These are phyloP conservation scores for Metarhizium humberi DNA, from an alignment of 2,329 filamentous ascomycete species.

Conservation along the genomic window DNA sequence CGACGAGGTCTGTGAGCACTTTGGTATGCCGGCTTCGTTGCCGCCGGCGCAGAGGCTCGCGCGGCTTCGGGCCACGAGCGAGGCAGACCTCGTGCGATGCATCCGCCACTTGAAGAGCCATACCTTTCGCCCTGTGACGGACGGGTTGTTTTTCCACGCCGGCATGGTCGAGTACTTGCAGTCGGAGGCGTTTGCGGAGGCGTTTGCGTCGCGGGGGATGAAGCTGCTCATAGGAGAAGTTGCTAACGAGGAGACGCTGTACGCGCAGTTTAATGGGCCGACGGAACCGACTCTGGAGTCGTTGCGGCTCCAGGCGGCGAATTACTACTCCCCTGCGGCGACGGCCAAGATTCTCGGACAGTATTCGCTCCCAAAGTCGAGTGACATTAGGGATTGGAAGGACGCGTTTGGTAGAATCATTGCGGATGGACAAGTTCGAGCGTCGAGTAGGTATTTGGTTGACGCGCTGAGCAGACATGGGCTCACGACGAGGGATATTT, in stretches of 20 bases:
- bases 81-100: constrained; percentile 20
- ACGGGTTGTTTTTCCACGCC: constrained; percentile 28
- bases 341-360: constrained; percentile 24
- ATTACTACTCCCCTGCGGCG: constrained; percentile 32
- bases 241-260: constrained; percentile 33
- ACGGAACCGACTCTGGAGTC: constrained; percentile 21
- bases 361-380: constrained; percentile 23
- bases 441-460: constrained; percentile 23
- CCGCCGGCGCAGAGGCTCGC: neutral
- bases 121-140: constrained; percentile 35
- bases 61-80: neutral
- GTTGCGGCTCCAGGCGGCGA: constrained; percentile 27
- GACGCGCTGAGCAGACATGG: constrained; percentile 22
- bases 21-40: constrained; percentile 16
- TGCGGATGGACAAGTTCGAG: constrained; percentile 29
- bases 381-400: constrained; percentile 25
- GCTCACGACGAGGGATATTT: constrained; percentile 23
- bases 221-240: constrained; percentile 33
- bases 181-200: constrained; percentile 24
- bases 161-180: constrained; percentile 29
- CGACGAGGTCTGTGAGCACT: constrained; percentile 29
- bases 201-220: constrained; percentile 24
- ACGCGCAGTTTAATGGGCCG: constrained; percentile 29
- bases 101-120: constrained; percentile 31
- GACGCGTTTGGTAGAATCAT: constrained; percentile 29